Percentiles rank a stretch among this genome's conserved stretches.
These are phyloP conservation scores for Coleophoma crateriformis DNA, from an alignment of 2,329 filamentous ascomycete species.

Conservation along the genomic window DNA sequence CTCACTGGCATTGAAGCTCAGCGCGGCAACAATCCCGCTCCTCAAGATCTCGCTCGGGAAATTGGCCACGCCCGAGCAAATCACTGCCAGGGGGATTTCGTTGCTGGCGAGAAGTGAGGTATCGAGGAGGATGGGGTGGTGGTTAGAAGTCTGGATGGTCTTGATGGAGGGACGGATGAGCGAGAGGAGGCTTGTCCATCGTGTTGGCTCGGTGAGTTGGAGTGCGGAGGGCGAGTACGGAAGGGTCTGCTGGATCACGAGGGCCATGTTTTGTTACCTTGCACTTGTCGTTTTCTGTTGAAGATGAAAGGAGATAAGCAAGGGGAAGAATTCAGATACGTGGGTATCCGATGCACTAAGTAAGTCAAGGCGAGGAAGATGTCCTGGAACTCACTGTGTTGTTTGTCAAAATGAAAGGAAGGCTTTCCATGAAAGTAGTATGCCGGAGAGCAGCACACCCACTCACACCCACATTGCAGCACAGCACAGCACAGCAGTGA, in stretches of 20 bases:
- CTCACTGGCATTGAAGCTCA: not conserved
- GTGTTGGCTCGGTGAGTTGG: slow-evolving; percentile 11
- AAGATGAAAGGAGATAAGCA: too few relatives aligned
- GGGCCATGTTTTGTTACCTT: slow-evolving; percentile 11
- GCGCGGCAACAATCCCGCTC: slow-evolving; percentile 13
- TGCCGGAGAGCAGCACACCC: too few relatives aligned
- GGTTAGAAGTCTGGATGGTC: slow-evolving; percentile 4
- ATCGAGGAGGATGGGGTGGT: not conserved
- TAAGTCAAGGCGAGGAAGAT: too few relatives aligned
- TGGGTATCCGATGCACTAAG: too few relatives aligned
- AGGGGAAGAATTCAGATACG: too few relatives aligned
- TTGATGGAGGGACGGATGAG: slow-evolving; percentile 19
- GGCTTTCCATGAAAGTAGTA: too few relatives aligned
- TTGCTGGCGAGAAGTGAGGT: too few relatives aligned
- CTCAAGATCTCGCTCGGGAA: slow-evolving; percentile 18
- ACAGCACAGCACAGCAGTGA: too few relatives aligned
- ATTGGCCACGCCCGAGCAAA: slow-evolving; percentile 9
- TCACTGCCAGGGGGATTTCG: slow-evolving; percentile 7
- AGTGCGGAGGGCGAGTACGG: slow-evolving; percentile 14
- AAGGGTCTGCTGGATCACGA: slow-evolving; percentile 18
- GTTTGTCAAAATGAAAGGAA: too few relatives aligned
- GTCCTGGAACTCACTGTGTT: too few relatives aligned
- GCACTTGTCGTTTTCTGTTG: too few relatives aligned
- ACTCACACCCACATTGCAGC: too few relatives aligned
- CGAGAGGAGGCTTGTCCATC: slow-evolving; percentile 18